A percentile compares a stretch with the other conserved stretches of the same genome.
Conservation (phyloP, 129 eudicot genomes). For the Erigeron canadensis region DNA sequence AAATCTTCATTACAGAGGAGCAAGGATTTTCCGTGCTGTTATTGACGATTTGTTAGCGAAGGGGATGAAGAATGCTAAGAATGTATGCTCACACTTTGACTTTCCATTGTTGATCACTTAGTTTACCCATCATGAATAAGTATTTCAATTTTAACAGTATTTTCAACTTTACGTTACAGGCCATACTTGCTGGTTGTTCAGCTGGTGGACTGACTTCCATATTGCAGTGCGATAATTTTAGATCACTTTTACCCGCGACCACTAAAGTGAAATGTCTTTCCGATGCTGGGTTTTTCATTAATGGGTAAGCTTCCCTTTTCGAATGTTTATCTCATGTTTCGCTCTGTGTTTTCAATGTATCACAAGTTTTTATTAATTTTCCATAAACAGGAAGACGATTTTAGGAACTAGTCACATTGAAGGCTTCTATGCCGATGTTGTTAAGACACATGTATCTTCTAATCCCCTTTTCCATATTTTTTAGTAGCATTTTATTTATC, state of each 20-base stretch:
- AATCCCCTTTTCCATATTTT: not conserved
- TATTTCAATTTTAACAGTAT: not conserved
- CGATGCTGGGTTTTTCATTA: conserved; percentile 86
- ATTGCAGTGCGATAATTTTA: conserved; percentile 79
- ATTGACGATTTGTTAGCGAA: conserved; percentile 82
- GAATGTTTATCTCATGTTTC: not conserved
- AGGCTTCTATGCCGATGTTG: conserved; percentile 60
- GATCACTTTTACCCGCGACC: conserved; percentile 59
- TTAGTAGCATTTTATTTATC: not conserved
- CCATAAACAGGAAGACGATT: conserved; percentile 66
- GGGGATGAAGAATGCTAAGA: conserved; percentile 86
- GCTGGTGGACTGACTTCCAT: conserved; percentile 93
- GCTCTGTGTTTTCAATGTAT: not conserved
- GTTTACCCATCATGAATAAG: not conserved
- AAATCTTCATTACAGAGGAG: conserved; percentile 84
- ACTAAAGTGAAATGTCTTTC: conserved; percentile 86
- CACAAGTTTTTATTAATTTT: conserved; percentile 5
- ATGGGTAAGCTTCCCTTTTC: conserved; percentile 48
- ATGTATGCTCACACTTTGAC: conserved; percentile 48
- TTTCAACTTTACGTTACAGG: conserved; percentile 34
- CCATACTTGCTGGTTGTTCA: conserved; percentile 86
- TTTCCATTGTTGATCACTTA: conserved; percentile 20
- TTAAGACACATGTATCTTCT: conserved; percentile 60
- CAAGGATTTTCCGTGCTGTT: conserved; percentile 76
- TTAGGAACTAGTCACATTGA: conserved; percentile 73